Percentiles rank a stretch among this genome's conserved stretches.
Evolutionary conservation across 2,329 filamentous ascomycete species (phyloP).

Genomic region (Leptographium galeiforme): DNA sequence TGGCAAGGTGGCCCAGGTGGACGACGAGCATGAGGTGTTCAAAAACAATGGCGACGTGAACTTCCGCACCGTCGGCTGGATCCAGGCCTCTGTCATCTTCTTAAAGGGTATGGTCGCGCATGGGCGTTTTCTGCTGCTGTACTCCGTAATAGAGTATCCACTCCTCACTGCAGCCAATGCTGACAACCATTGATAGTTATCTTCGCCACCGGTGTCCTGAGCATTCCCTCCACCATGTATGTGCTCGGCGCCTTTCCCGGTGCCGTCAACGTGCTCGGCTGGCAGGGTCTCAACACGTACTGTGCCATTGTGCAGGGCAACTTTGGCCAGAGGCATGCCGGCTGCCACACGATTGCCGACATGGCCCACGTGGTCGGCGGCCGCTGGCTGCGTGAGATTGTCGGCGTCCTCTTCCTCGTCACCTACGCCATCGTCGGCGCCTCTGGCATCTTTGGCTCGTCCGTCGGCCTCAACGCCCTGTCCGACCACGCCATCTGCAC

Average conservation of each 20-base stretch:
- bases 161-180: background rate
- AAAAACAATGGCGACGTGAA: conserved; percentile 25
- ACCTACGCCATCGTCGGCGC: conserved; percentile 18
- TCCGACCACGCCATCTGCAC: conserved; percentile 20
- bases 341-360: conserved; percentile 31
- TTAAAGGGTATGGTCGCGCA: conserved; percentile 19
- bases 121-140: background rate
- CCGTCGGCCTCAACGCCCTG: conserved; percentile 47
- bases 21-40: conserved; percentile 25
- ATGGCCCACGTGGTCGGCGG: conserved; percentile 46
- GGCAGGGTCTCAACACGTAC: conserved; percentile 26
- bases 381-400: conserved; percentile 33
- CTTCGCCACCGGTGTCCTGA: conserved; percentile 48
- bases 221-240: conserved; percentile 48
- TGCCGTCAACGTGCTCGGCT: conserved; percentile 65
- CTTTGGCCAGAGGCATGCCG: conserved; percentile 24
- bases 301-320: conserved; percentile 25
- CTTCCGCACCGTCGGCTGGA: conserved; percentile 34
- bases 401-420: conserved; percentile 37
- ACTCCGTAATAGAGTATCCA: background rate
- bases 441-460: conserved; percentile 45
- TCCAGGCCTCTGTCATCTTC: conserved; percentile 33
- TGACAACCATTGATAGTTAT: background rate
- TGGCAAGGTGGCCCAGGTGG: background rate
- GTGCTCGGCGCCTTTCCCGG: conserved; percentile 71